Evolutionary conservation across 2,329 filamentous ascomycete species (phyloP).

Genomic region (Talaromyces sp.): DNA sequence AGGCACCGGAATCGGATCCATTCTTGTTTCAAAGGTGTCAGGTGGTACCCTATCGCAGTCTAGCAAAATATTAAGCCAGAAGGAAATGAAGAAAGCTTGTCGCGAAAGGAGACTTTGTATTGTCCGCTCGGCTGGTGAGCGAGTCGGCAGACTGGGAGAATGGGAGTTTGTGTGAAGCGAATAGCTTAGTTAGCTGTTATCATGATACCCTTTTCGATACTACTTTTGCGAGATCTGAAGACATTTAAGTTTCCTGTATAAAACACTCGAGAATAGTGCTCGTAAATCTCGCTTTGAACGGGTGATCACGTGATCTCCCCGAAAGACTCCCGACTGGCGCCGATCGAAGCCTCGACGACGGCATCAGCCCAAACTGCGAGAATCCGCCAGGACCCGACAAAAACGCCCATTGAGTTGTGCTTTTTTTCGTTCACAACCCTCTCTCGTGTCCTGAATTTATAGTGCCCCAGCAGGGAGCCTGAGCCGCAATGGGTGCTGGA

Average conservation of each 20-base stretch:
- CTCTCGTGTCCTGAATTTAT: not conserved
- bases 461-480: slow-evolving; percentile 6
- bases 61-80: slow-evolving; percentile 17
- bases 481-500: slow-evolving; percentile 53
- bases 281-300: not conserved
- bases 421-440: not conserved
- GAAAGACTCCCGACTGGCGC: slow-evolving; percentile 4
- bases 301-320: slow-evolving; percentile 3
- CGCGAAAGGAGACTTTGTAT: slow-evolving; percentile 55
- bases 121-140: slow-evolving; percentile 74
- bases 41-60: slow-evolving; percentile 1
- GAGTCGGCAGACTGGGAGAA: slow-evolving; percentile 68
- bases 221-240: not conserved
- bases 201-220: slow-evolving; percentile 7
- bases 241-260: not conserved
- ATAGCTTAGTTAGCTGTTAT: not conserved
- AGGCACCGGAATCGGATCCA: slow-evolving; percentile 68
- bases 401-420: not conserved
- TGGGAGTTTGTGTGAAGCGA: slow-evolving; percentile 62
- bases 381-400: not conserved
- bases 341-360: slow-evolving; percentile 7
- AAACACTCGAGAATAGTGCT: not conserved
- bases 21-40: slow-evolving; percentile 58
- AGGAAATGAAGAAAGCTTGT: not conserved
- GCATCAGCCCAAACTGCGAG: slow-evolving; percentile 1